Evolutionary conservation across 2,329 filamentous ascomycete species (phyloP), one percentile per base, ranked within the genome.

Genomic region (Amauroascus verrucosus): DNA sequence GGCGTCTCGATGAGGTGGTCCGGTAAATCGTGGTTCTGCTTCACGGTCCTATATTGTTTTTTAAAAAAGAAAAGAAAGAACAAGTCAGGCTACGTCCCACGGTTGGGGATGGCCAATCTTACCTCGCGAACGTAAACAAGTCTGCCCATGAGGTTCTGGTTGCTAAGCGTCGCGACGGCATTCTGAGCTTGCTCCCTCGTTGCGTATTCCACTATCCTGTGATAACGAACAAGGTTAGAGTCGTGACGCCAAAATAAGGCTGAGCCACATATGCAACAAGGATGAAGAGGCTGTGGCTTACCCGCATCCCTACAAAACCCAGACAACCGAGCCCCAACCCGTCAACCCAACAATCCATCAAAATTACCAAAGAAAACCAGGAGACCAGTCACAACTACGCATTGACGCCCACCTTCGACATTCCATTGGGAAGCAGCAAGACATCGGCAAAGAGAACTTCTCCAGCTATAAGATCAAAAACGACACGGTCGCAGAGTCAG

Each of bases 351-450:
- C 84, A 80, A 81, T 93, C 87, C 88, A 85, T 83, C 82, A 88
- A 85, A 70, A 63, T 64, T 70, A 69, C 69, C 67, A 72, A 69
- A 67, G 71, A 79, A 82, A 77, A 77, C 75, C 76, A 75, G 70
- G 76, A 77, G 82, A 81, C 86, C 87, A 87, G 82, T 85, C 85
- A 84, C 81, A 84, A 82, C 86, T 85, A 90, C 80, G 77, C 83
- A 79, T 86, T 86, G 80, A 84, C 83, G 89, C 88, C 88, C 90
- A 97, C 91, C 91, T 98, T 98, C 88, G 91, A 97, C 93, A 98
- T 98, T 90, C 93, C 93, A 82, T 98, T 98, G 70, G 93, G 93
- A 85, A 98, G 89, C 75, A 95, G 81, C 76, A 98, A 84, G 70
- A 98, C 93, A 81, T 98, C 93, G 78, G 93, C 93, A 78, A 95